Evolutionary conservation across 192 early-diverging fungal species (phyloP), one percentile per base, ranked within the genome.

Genomic region (Entophlyctis luteolus): DNA sequence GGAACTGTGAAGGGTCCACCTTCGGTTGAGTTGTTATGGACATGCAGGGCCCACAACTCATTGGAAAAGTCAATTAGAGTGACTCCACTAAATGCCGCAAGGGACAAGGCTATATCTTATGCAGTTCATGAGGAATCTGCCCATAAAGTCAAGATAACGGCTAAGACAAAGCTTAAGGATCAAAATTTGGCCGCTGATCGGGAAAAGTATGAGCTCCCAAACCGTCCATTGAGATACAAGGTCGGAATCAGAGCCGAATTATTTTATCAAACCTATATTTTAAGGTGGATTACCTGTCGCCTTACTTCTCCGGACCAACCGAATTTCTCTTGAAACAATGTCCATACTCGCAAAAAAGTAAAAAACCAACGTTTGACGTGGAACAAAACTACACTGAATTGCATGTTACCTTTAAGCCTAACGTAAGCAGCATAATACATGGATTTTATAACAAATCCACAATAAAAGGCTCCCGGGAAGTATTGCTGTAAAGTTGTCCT

Each of bases 351-450:
- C 25, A 33, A 16, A 75, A 76, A 68, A 70, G 77, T 16, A 77
- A 78, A 48, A 71, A 62, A 59, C 35, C 48, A 25, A 2, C 48
- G 2, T 34, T 57, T 22, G 34, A 65, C 14, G 6, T 70, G 6
- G 82, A 84, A 16, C 70, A 79, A 22, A 70, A 68, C 36, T 75
- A 75, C 37, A 78, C 79, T 12, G 82, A 84, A 49, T 56, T 84
- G 18, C 72, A 73, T 29, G 57, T 81, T 5, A 59, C 46, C 2
- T 84, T 84, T 59, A 35, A 32, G 27, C 82, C 82, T 35, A 72
- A 70, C 52, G 81, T 79, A 63, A 48, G 47, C 4, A 18, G 48
- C 20, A 23, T 31, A 18, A 6, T 14, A 70, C 23, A 60, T 25
- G 37, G 31, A n/a, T n/a, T n/a, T n/a, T n/a, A n/a, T 68, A 52